Conservation (phyloP, 2,329 filamentous ascomycete species). For the Cladophialophora chaetospira region DNA sequence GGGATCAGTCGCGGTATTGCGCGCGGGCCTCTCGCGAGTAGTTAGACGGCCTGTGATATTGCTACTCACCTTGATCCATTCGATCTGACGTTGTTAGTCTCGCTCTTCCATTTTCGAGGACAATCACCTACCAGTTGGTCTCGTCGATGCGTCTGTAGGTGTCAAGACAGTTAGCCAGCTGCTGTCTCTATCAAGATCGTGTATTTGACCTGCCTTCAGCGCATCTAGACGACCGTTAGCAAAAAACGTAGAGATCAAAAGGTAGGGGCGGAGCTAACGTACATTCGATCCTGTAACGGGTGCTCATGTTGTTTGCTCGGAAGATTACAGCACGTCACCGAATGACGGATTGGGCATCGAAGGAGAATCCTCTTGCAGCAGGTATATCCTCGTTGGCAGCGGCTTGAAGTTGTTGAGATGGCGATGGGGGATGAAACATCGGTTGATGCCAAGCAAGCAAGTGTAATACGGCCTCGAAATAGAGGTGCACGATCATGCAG, state of each 20-base stretch:
- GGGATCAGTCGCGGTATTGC: constrained; percentile 8
- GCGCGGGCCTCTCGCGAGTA: no score
- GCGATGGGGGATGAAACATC: background rate
- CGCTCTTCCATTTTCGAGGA: constrained; percentile 16
- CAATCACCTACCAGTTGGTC: constrained; percentile 72
- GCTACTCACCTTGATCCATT: constrained; percentile 83
- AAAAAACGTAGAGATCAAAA: constrained; percentile 4
- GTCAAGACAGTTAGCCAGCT: constrained; percentile 40
- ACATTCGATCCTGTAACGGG: constrained; percentile 68
- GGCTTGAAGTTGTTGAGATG: background rate
- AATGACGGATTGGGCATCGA: background rate
- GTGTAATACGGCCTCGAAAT: no score
- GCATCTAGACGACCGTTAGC: constrained; percentile 54
- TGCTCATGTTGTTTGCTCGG: constrained; percentile 41
- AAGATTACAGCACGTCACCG: background rate
- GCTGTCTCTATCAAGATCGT: background rate
- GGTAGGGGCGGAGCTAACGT: constrained; percentile 40
- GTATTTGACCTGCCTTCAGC: constrained; percentile 56
- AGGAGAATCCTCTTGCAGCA: background rate
- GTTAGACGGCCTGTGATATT: no score
- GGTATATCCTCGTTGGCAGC: background rate
- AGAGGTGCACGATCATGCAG: background rate
- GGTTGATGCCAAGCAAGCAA: background rate
- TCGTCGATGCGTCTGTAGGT: constrained; percentile 77
- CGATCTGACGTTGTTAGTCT: constrained; percentile 54